phyloP scores from a whole-genome alignment of 495 filamentous ascomycete species.

The Podospora australis region DNA sequence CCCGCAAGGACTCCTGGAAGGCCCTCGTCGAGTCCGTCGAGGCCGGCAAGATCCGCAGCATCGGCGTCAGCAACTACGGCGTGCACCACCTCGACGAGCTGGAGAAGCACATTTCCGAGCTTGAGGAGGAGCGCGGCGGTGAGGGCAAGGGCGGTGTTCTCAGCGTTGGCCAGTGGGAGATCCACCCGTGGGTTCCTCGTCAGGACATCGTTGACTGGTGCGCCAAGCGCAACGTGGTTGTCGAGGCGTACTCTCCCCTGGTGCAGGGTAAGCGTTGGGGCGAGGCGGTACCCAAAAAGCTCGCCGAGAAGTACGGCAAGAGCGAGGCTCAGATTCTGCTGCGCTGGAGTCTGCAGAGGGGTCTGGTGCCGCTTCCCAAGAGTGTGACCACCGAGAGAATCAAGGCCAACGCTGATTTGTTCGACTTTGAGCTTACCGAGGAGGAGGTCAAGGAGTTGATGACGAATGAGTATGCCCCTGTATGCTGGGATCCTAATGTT shows the following conservation, averaged over 20 bases:
- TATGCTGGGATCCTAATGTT: slow-evolving; percentile 63
- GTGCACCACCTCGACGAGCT: slow-evolving; percentile 66
- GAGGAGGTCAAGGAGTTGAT: slow-evolving; percentile 54
- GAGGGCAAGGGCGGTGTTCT: slow-evolving; percentile 67
- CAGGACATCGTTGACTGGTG: slow-evolving; percentile 75
- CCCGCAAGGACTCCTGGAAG: slow-evolving; percentile 56
- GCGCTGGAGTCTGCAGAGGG: slow-evolving; percentile 83
- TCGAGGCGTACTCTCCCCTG: slow-evolving; percentile 78
- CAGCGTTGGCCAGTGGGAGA: slow-evolving; percentile 79
- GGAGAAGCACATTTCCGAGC: slow-evolving; percentile 64
- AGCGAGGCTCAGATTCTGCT: slow-evolving; percentile 72
- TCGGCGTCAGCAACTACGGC: slow-evolving; percentile 65
- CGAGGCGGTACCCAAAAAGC: slow-evolving; percentile 52
- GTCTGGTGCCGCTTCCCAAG: slow-evolving; percentile 69
- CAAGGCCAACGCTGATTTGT: slow-evolving; percentile 68
- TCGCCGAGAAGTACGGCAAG: slow-evolving; percentile 66
- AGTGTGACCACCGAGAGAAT: slow-evolving; percentile 63
- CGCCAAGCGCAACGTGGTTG: slow-evolving; percentile 55
- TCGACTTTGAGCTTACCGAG: slow-evolving; percentile 68
- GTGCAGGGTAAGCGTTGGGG: slow-evolving; percentile 60
- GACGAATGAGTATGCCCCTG: slow-evolving; percentile 53
- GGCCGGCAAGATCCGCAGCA: slow-evolving; percentile 55
- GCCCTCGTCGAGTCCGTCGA: slow-evolving; percentile 55
- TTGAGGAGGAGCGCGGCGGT: slow-evolving; percentile 50
- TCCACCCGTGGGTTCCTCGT: slow-evolving; percentile 83